Base-by-base conservation (phyloP, 2,329 filamentous ascomycete genomes). In the Stagonosporopsis chrysanthemi region DNA sequence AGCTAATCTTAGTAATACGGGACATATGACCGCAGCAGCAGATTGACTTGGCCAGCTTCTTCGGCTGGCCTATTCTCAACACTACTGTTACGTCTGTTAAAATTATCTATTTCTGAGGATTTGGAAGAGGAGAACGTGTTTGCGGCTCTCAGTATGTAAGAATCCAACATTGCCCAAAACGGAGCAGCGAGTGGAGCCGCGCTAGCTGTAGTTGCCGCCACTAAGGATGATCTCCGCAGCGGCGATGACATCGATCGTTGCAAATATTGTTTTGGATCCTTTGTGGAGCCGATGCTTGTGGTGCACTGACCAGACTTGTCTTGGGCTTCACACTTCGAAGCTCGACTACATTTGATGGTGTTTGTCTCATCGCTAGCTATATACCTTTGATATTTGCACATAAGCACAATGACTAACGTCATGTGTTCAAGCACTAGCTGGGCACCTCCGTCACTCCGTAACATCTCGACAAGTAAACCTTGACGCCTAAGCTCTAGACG, bases 1-100 rank as follows among this genome's bases (percentile, higher is more conserved):
- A 52, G 54, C 54, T 57, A 57, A 48, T 52, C 50, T 52, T 48
- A 49, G 43, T 40, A 23, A 57, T 44, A 52, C 48, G 48, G 31
- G 39, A 36, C 48, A 49, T 52, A 48, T 52, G 48, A 43, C 36
- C 35, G 23, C 38, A 29, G 7, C 46, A n/a, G 9, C 35, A 11
- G 11, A 14, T 17, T 15, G 2, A 38, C 9, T 38, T 38, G 7
- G 8, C 22, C n/a, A 39, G 36, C 19, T 39, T 22, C 11, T 5
- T 22, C 12, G 6, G 36, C n/a, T 22, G 17, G 19, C 7, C 35
- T 38, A 3, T 38, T 5, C 17, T 11, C 12, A 22, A 22, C 7
- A 33, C 5, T 15, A n/a, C 31, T 33, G 6, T 14, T 33, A 14
- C 31, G 14, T 33, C 31, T n/a, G 4, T 5, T 15, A 7, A n/a